phyloP scores from a whole-genome alignment of 2,329 filamentous ascomycete genomes.

The Ophiostoma perfectum region DNA sequence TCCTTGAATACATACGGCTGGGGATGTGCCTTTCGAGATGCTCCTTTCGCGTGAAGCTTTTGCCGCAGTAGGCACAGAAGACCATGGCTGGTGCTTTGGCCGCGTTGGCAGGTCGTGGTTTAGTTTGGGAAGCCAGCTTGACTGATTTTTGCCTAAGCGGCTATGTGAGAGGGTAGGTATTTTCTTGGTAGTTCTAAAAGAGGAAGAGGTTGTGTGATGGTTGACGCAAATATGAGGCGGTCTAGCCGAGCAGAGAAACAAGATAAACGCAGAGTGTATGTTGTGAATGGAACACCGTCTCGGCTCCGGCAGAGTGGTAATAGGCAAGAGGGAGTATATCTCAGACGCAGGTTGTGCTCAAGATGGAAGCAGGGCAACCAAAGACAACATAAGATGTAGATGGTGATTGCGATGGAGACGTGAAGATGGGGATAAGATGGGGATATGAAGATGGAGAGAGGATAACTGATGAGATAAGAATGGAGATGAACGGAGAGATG shows the following conservation, averaged over 20 bases:
- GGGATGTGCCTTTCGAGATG: slow-evolving; percentile 53
- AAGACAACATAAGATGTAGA: neutral
- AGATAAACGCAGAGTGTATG: slow-evolving; percentile 4
- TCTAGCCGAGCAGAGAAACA: neutral
- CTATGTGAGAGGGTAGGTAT: neutral
- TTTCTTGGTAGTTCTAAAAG: neutral
- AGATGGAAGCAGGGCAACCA: neutral
- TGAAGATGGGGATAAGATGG: neutral
- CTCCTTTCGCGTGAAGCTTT: slow-evolving; percentile 51
- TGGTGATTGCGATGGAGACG: neutral
- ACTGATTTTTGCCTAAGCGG: neutral
- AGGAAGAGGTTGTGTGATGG: slow-evolving; percentile 5
- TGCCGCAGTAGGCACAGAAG: slow-evolving; percentile 51
- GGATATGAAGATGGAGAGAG: neutral
- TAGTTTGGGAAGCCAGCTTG: slow-evolving; percentile 22
- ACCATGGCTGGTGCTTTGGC: slow-evolving; percentile 33
- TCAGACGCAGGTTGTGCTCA: neutral
- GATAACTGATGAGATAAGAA: neutral
- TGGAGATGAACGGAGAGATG: neutral
- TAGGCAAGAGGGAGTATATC: neutral
- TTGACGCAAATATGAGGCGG: slow-evolving; percentile 10
- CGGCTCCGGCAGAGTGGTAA: neutral
- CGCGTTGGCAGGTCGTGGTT: slow-evolving; percentile 22
- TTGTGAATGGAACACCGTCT: slow-evolving; percentile 18
- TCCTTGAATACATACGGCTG: slow-evolving; percentile 38